A percentile compares a stretch with the other conserved stretches of the same genome.
These are phyloP conservation scores for Chlorella vulgaris DNA, from an alignment of 139 green algal species.

Conservation along the genomic window DNA sequence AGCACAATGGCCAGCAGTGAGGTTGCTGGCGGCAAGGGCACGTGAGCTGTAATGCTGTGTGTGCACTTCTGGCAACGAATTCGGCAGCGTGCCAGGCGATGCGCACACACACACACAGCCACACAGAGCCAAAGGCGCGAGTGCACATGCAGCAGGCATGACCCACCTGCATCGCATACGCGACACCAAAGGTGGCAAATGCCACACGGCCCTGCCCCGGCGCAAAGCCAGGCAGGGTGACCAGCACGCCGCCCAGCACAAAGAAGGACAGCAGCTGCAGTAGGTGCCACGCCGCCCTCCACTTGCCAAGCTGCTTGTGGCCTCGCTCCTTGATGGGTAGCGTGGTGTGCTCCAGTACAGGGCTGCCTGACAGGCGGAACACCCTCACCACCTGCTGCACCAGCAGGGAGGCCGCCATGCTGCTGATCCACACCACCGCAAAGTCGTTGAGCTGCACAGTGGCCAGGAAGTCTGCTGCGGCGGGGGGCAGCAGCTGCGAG, in stretches of 20 bases:
- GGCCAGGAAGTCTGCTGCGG: background rate
- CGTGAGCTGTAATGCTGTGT: no score
- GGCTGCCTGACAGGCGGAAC: background rate
- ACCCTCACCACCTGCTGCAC: conserved; percentile 42
- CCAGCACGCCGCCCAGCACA: conserved; percentile 25
- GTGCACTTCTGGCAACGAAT: no score
- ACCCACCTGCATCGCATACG: conserved; percentile 48
- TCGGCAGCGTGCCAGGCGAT: no score
- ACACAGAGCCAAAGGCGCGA: background rate
- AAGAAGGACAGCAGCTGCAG: conserved; percentile 60
- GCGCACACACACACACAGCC: no score
- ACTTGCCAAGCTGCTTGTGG: conserved; percentile 71
- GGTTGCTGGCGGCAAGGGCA: no score
- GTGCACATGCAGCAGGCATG: background rate
- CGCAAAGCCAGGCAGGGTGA: conserved; percentile 2
- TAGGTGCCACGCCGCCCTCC: conserved; percentile 58
- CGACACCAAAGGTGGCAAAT: conserved; percentile 49
- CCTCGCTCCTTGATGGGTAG: conserved; percentile 60
- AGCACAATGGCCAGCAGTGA: no score
- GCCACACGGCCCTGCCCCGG: conserved; percentile 38
- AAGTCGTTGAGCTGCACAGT: conserved; percentile 19
- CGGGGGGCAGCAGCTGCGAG: background rate
- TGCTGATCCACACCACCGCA: conserved; percentile 25
- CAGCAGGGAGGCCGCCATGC: conserved; percentile 13
- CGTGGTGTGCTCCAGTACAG: conserved; percentile 39